Evolutionary conservation across 108 stramenopile genomes (phyloP), one percentile per base, ranked within the genome.

Genomic region (Nitzschia inconspicua): DNA sequence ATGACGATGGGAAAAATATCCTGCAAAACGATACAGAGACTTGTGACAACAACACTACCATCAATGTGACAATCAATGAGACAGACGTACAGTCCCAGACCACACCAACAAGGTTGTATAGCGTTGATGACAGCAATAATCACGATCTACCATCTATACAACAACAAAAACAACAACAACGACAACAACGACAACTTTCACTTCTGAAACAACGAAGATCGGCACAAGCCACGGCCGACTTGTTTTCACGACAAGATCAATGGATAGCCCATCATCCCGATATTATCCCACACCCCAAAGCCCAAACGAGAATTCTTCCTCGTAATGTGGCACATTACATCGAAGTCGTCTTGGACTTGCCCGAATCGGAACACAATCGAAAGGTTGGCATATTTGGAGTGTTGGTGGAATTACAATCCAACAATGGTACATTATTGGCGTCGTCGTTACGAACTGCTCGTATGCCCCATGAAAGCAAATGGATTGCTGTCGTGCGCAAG

Each of bases 401-500:
- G 23, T 34, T 30, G 1, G 53, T 60, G 8, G 69, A 72, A 24
- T 36, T 65, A 23, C 57, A 50, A 20, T 29, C 44, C 24, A 49
- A 37, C 42, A 65, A 75, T 30, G 57, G 63, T 10, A 63, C 62
- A 14, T 47, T 32, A 11, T 46, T 93, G 62, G 91, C 91, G 9
- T 61, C 70, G 29, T 89, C 91, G 2, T 66, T 67, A 16, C 77
- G 86, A 44, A 62, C 80, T 4, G 44, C 80, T 3, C 68, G 86
- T 39, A 63, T 93, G 18, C 91, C 91, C 3, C 77, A 86, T 43
- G 86, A 93, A 57, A 86, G 79, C 39, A 26, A 43, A 14, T 70
- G 80, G 64, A 76, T 93, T 34, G 47, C 74, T 39, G 25, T 70
- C 3, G 56, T 83, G 37, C 70, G 84, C 29, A 93, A 89, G 47